These are phyloP conservation scores for Colletotrichum spaethianum DNA, from an alignment of 2,329 filamentous ascomycete genomes.

Conservation along the genomic window DNA sequence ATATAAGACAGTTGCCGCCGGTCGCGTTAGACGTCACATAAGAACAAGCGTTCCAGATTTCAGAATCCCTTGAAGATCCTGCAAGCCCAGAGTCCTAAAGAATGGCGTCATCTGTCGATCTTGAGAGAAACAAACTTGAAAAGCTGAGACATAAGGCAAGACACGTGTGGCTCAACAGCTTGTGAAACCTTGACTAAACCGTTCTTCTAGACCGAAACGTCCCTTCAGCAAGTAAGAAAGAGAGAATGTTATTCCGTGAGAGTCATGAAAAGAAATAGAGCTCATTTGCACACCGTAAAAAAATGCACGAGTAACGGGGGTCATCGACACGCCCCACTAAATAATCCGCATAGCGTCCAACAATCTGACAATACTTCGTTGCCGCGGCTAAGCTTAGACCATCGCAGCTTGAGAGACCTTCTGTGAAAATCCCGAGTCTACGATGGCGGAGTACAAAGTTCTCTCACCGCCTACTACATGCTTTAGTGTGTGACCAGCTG, in stretches of 20 bases:
- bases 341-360: neutral
- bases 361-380: neutral
- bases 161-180: neutral
- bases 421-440: too few relatives aligned
- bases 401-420: neutral
- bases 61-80: conserved; percentile 4
- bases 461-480: too few relatives aligned
- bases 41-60: neutral
- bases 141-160: conserved; percentile 17
- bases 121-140: conserved; percentile 13
- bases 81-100: neutral
- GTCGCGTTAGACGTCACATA: neutral
- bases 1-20: neutral
- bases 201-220: neutral
- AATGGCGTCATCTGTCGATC: conserved; percentile 26
- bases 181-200: too few relatives aligned
- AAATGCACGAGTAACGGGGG: neutral
- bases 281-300: neutral
- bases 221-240: neutral
- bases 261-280: neutral
- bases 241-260: neutral
- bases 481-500: too few relatives aligned
- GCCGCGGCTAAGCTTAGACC: neutral
- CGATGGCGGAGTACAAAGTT: too few relatives aligned
- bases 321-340: neutral